These are phyloP conservation scores for Cajanus cajan DNA, from an alignment of 306 rosid genomes.

Conservation along the genomic window DNA sequence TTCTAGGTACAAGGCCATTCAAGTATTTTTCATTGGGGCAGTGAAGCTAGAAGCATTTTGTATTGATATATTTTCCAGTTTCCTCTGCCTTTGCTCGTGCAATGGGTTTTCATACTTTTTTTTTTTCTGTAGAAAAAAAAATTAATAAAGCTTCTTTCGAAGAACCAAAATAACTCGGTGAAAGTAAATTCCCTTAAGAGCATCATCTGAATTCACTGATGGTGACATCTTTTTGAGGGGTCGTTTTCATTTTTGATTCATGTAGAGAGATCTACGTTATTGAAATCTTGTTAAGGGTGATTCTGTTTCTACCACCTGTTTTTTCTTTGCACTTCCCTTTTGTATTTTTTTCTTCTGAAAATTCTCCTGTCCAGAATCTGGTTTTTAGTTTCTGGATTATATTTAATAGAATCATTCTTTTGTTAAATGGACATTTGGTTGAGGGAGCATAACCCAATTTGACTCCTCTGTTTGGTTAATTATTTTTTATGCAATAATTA, in stretches of 20 bases:
- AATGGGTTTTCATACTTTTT: not conserved
- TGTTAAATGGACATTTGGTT: not conserved
- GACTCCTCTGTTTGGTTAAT: not conserved
- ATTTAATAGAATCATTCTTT: too few species aligned
- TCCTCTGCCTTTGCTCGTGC: slow-evolving; percentile 23
- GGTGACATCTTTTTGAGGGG: not conserved
- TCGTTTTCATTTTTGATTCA: not conserved
- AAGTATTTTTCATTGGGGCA: slow-evolving; percentile 24
- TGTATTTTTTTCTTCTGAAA: too few species aligned
- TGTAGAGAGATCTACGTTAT: not conserved
- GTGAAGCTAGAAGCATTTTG: slow-evolving; percentile 29
- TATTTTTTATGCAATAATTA: not conserved
- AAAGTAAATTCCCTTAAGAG: not conserved
- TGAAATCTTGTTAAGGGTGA: not conserved
- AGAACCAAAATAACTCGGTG: slow-evolving; percentile 7
- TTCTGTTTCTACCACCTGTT: too few species aligned
- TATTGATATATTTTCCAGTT: slow-evolving; percentile 23
- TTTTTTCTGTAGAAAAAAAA: not conserved
- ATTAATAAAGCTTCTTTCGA: not conserved
- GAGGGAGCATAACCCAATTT: not conserved
- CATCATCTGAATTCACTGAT: not conserved
- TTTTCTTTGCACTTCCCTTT: too few species aligned
- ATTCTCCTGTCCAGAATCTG: too few species aligned
- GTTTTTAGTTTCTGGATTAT: too few species aligned
- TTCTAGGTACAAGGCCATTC: slow-evolving; percentile 25